Evolutionary conservation across 306 rosid species (phyloP).

Genomic region (Benincasa hispida): DNA sequence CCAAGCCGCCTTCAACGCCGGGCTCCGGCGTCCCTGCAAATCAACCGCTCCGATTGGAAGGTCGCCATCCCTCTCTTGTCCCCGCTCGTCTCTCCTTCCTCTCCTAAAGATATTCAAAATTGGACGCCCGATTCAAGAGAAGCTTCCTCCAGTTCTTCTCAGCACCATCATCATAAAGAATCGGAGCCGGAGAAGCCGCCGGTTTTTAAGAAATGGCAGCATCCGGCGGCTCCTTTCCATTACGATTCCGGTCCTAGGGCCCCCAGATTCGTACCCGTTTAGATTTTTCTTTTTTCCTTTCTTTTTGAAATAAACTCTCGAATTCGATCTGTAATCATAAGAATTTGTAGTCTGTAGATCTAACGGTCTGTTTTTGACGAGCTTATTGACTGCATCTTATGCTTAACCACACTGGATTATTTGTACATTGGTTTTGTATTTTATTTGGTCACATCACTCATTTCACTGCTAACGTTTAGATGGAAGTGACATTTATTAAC

Average conservation of each 20-base stretch:
- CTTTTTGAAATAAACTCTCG: not conserved
- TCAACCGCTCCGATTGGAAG: slow-evolving; percentile 71
- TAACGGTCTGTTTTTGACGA: not conserved
- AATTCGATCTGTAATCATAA: not conserved
- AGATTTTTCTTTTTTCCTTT: not conserved
- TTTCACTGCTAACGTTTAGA: not conserved
- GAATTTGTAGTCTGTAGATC: not conserved
- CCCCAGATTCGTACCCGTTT: slow-evolving; percentile 33
- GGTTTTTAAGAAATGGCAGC: slow-evolving; percentile 82
- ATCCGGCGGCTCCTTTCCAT: slow-evolving; percentile 88
- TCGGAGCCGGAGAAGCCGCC: slow-evolving; percentile 31
- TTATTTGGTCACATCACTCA: not conserved
- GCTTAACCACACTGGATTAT: not conserved
- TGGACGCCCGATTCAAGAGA: slow-evolving; percentile 8
- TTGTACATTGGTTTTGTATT: not conserved
- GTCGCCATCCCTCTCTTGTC: slow-evolving; percentile 88
- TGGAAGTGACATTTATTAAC: not conserved
- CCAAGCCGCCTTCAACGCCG: slow-evolving; percentile 70
- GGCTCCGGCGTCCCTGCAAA: slow-evolving; percentile 67
- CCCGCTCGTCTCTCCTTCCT: slow-evolving; percentile 61
- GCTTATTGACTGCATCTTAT: not conserved
- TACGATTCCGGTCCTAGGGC: slow-evolving; percentile 45
- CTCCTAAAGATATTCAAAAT: slow-evolving; percentile 12
- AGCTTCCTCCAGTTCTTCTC: not conserved
- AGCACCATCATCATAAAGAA: slow-evolving; percentile 4